A percentile compares a stretch with the other conserved stretches of the same genome.
These are phyloP conservation scores for Phytophthora tubulina DNA, from an alignment of 352 stramenopile species.

Conservation along the genomic window DNA sequence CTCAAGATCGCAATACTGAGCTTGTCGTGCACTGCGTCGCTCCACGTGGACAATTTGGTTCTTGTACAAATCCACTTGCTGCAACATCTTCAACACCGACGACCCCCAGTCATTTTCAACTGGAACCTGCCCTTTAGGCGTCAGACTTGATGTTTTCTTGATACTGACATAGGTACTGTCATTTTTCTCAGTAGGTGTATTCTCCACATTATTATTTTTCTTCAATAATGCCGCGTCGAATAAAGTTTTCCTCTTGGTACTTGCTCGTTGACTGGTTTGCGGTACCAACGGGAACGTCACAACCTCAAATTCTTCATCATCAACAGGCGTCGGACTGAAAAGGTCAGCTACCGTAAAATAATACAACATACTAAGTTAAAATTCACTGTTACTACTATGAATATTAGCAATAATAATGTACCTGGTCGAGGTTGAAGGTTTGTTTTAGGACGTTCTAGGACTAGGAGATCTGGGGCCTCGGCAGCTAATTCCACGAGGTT, in stretches of 20 bases:
- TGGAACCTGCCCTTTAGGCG: constrained; percentile 1
- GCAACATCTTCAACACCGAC: constrained; percentile 60
- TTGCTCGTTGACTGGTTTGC: constrained; percentile 69
- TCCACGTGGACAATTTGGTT: constrained; percentile 89
- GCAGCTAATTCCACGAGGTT: constrained; percentile 56
- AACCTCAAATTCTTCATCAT: constrained; percentile 54
- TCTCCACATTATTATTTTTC: constrained; percentile 9
- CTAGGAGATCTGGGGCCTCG: constrained; percentile 60
- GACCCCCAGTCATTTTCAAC: constrained; percentile 36
- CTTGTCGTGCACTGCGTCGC: constrained; percentile 49
- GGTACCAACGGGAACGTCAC: constrained; percentile 69
- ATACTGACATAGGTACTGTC: too few relatives aligned
- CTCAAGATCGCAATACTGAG: constrained; percentile 50
- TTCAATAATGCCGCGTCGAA: constrained; percentile 60
- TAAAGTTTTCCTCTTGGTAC: constrained; percentile 59
- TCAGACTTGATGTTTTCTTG: constrained; percentile 12
- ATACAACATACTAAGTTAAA: neutral
- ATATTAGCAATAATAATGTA: neutral
- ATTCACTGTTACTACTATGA: neutral
- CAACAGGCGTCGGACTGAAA: constrained; percentile 38
- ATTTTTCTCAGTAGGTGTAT: neutral
- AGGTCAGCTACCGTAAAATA: constrained; percentile 46
- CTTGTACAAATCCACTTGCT: constrained; percentile 63
- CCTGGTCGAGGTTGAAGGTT: constrained; percentile 3
- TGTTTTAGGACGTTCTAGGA: constrained; percentile 34